phyloP scores from a whole-genome alignment of 2,329 filamentous ascomycete species.

The Fonsecaea nubica region DNA sequence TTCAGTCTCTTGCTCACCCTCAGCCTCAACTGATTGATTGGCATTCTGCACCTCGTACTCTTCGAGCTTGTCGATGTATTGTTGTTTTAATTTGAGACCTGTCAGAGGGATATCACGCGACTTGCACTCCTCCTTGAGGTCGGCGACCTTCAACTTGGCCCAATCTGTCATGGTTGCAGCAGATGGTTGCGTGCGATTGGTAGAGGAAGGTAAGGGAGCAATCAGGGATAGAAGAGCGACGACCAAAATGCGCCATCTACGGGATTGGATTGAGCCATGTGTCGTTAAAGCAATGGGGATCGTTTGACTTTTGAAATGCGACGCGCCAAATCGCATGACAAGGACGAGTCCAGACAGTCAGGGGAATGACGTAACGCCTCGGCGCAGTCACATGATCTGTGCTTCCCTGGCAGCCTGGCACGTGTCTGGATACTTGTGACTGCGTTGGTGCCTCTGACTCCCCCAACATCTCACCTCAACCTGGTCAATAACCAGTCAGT shows the following conservation, averaged over 20 bases:
- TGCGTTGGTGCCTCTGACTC: background rate
- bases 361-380: background rate
- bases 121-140: slow-evolving; percentile 77
- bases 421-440: no score
- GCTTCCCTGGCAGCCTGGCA: no score
- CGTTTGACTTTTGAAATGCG: slow-evolving; percentile 6
- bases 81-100: slow-evolving; percentile 72
- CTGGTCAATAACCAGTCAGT: background rate
- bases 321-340: slow-evolving; percentile 3
- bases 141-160: slow-evolving; percentile 71
- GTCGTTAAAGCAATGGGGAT: background rate
- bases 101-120: slow-evolving; percentile 70
- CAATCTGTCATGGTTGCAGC: slow-evolving; percentile 57
- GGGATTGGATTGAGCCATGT: background rate
- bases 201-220: background rate
- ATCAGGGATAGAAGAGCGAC: slow-evolving; percentile 1
- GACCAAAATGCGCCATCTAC: background rate
- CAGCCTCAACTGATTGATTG: slow-evolving; percentile 37
- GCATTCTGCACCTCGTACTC: slow-evolving; percentile 42
- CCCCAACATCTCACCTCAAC: background rate
- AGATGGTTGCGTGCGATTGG: background rate
- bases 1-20: slow-evolving; percentile 37
- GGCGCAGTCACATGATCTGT: background rate
- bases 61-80: slow-evolving; percentile 68
- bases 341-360: background rate